Evolutionary conservation across 495 filamentous ascomycete species (phyloP).

Genomic region (Cudoniella acicularis): DNA sequence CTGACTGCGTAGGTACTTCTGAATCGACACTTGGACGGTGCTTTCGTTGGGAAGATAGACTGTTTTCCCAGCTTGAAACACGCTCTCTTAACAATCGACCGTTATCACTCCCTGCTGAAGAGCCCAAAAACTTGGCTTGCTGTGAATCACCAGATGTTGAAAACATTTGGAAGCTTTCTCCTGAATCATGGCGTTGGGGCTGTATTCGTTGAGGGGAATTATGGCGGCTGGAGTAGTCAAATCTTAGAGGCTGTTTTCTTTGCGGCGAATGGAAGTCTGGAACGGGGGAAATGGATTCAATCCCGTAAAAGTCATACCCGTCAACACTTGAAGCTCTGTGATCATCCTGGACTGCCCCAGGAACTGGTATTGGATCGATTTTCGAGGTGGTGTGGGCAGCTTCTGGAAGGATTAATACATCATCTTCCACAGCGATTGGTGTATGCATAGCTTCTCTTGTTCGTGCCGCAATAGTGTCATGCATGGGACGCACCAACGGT

Average conservation of each 20-base stretch:
- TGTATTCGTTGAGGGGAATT: constrained; percentile 31
- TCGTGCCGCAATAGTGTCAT: constrained; percentile 34
- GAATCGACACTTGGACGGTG: constrained; percentile 20
- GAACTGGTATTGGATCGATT: constrained; percentile 33
- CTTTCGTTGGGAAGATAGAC: not conserved
- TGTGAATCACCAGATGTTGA: constrained; percentile 63
- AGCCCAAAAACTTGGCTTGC: constrained; percentile 34
- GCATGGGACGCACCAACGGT: constrained; percentile 64
- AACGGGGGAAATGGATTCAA: constrained; percentile 40
- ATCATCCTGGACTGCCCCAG: constrained; percentile 16
- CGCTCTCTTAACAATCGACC: constrained; percentile 14
- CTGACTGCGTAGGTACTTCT: constrained; percentile 9
- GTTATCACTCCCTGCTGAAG: constrained; percentile 33
- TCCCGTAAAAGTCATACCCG: constrained; percentile 56
- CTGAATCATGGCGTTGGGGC: constrained; percentile 61
- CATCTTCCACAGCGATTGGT: constrained; percentile 25
- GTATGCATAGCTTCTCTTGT: constrained; percentile 45
- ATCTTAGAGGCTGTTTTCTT: constrained; percentile 24
- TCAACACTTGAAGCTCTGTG: constrained; percentile 44
- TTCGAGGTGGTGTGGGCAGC: constrained; percentile 18
- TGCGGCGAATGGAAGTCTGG: constrained; percentile 36
- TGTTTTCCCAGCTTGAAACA: constrained; percentile 24
- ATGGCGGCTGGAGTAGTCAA: constrained; percentile 30
- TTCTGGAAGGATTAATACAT: constrained; percentile 24
- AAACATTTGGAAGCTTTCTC: constrained; percentile 80